Percentiles rank a stretch among this genome's conserved stretches.
Conservation (phyloP, 2,329 filamentous ascomycete species). For the Scorias spongiosa region DNA sequence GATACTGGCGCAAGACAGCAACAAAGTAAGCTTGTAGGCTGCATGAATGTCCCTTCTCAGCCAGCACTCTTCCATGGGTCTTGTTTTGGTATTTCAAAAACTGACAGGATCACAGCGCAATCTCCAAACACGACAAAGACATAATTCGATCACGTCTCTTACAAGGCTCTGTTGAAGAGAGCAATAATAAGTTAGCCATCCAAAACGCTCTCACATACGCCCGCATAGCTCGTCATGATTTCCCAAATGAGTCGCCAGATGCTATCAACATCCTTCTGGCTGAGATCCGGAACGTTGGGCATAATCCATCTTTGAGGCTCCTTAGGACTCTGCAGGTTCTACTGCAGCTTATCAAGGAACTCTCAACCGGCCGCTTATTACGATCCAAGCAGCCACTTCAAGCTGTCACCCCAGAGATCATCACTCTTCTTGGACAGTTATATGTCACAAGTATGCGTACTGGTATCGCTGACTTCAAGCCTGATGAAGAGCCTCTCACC, state of each 20-base stretch:
- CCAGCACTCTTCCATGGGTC: not conserved
- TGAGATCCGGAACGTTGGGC: conserved; percentile 44
- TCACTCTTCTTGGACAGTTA: conserved; percentile 63
- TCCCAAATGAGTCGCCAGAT: conserved; percentile 65
- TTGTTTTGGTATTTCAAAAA: not conserved
- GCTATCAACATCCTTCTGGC: conserved; percentile 40
- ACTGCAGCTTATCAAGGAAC: conserved; percentile 77
- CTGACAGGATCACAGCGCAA: conserved; percentile 29
- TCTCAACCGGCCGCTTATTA: conserved; percentile 63
- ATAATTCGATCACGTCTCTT: conserved; percentile 62
- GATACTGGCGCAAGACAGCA: conserved; percentile 75
- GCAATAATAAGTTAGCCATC: conserved; percentile 58
- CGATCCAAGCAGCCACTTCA: conserved; percentile 64
- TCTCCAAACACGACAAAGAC: conserved; percentile 56
- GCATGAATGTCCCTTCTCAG: not conserved
- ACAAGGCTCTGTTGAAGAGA: conserved; percentile 62
- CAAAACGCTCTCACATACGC: conserved; percentile 80
- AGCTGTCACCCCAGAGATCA: conserved; percentile 63
- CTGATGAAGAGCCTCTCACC: not conserved
- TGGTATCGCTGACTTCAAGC: not conserved
- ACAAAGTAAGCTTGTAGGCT: conserved; percentile 36
- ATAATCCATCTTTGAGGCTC: conserved; percentile 38
- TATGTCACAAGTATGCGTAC: conserved; percentile 41
- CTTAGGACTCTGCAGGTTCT: conserved; percentile 60
- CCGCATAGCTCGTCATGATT: conserved; percentile 82